A percentile compares a stretch with the other conserved stretches of the same genome.
Conservation (phyloP, 2,329 filamentous ascomycete species). For the Knoxdaviesia proteae region DNA sequence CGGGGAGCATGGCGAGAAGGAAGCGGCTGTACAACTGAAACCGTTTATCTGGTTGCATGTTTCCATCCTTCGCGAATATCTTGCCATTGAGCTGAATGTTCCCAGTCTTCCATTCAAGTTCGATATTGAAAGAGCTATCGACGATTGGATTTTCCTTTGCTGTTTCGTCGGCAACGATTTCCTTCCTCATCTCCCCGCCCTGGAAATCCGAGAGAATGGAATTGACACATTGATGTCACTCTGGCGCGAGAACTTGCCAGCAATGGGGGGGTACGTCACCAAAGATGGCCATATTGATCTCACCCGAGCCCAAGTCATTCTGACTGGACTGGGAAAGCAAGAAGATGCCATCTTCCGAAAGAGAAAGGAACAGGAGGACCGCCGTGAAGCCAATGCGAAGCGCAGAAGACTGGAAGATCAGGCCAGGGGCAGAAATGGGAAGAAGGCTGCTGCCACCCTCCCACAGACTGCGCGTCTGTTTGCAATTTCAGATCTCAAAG, state of each 20-base stretch:
- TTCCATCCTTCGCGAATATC: conserved; percentile 73
- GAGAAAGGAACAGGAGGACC: conserved; percentile 68
- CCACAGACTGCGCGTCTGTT: conserved; percentile 9
- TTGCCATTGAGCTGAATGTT: conserved; percentile 73
- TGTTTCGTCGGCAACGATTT: conserved; percentile 99
- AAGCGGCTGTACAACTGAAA: conserved; percentile 36
- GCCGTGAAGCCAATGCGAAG: conserved; percentile 59
- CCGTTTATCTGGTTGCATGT: conserved; percentile 98
- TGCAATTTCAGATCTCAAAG: conserved; percentile 1
- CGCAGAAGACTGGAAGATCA: conserved; percentile 54
- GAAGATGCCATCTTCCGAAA: conserved; percentile 86
- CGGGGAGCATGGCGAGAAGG: conserved; percentile 66
- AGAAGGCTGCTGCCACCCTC: conserved; percentile 8
- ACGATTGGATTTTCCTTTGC: conserved; percentile 98
- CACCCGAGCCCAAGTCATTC: conserved; percentile 65
- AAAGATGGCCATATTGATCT: conserved; percentile 88
- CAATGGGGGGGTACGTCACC: conserved; percentile 90
- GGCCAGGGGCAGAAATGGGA: conserved; percentile 9
- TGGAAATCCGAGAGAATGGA: conserved; percentile 91
- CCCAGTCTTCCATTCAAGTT: conserved; percentile 70
- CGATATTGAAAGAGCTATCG: conserved; percentile 80
- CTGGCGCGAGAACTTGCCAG: conserved; percentile 78
- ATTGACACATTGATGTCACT: conserved; percentile 95
- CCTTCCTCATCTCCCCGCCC: conserved; percentile 83
- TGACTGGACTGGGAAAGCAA: conserved; percentile 73